These are phyloP conservation scores for Acrocalymma vagum DNA, from an alignment of 2,329 filamentous ascomycete species.

Conservation along the genomic window DNA sequence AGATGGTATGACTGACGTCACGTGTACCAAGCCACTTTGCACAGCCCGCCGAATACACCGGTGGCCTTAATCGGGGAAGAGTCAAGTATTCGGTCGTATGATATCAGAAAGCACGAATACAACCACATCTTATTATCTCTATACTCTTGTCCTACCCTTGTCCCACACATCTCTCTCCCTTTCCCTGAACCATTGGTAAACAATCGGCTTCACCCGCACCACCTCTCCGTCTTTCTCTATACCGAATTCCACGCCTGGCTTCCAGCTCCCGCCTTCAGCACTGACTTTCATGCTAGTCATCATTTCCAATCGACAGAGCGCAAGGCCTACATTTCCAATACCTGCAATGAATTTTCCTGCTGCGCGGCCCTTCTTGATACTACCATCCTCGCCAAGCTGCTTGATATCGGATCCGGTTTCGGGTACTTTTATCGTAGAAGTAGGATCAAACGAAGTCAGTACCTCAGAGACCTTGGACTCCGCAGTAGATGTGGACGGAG, in stretches of 20 bases:
- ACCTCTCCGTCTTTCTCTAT: slow-evolving; percentile 27
- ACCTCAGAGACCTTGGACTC: no score
- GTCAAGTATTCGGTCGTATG: no score
- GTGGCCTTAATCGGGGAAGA: slow-evolving; percentile 7
- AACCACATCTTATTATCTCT: slow-evolving; percentile 1
- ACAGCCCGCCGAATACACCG: slow-evolving; percentile 32
- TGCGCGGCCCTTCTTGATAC: slow-evolving; percentile 63
- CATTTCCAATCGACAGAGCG: slow-evolving; percentile 84
- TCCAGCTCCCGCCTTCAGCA: slow-evolving; percentile 69
- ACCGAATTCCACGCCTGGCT: slow-evolving; percentile 63
- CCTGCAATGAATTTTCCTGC: slow-evolving; percentile 83
- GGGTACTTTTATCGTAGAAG: slow-evolving; percentile 31
- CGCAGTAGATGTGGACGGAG: slow-evolving; percentile 5
- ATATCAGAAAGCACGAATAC: no score
- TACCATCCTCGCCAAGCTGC: slow-evolving; percentile 55
- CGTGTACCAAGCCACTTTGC: slow-evolving; percentile 29
- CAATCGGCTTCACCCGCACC: slow-evolving; percentile 67
- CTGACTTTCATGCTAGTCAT: slow-evolving; percentile 85
- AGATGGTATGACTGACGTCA: no score
- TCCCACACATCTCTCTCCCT: slow-evolving; percentile 46
- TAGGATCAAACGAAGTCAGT: no score
- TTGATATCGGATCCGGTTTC: slow-evolving; percentile 62
- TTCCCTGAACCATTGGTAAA: slow-evolving; percentile 76
- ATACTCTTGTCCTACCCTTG: slow-evolving; percentile 29
- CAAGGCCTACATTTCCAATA: slow-evolving; percentile 86